Evolutionary conservation across 2,329 filamentous ascomycete genomes (phyloP).

Genomic region (Monosporascus sp.): DNA sequence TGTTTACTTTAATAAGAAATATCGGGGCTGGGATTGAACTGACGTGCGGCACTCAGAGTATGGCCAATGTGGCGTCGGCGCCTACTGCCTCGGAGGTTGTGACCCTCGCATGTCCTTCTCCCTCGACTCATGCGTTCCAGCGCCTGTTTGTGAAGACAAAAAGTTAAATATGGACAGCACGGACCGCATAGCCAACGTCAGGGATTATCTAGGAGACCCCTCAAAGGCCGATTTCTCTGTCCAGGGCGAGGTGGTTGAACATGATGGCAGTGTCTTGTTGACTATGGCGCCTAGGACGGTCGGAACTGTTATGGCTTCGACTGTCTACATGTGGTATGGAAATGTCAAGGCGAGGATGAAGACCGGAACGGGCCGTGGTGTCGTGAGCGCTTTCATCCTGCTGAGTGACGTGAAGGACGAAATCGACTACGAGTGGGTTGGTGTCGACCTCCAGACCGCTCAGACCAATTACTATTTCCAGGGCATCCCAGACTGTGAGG

Average conservation of each 20-base stretch:
- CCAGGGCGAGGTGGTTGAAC: conserved; percentile 67
- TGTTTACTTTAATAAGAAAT: conserved; percentile 2
- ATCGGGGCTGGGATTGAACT: neutral
- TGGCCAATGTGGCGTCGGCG: conserved; percentile 86
- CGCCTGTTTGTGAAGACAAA: conserved; percentile 71
- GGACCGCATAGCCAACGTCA: conserved; percentile 64
- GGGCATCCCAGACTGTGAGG: conserved; percentile 83
- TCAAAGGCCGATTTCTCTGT: conserved; percentile 81
- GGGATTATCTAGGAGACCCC: conserved; percentile 81
- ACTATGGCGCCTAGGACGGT: conserved; percentile 85
- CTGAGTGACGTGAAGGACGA: conserved; percentile 96
- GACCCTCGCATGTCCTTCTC: conserved; percentile 80
- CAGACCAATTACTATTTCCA: conserved; percentile 98
- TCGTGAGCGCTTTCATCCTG: conserved; percentile 96
- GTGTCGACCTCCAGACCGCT: conserved; percentile 66
- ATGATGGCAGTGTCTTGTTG: conserved; percentile 68
- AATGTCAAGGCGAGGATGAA: conserved; percentile 82
- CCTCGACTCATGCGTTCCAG: conserved; percentile 79
- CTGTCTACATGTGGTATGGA: conserved; percentile 94
- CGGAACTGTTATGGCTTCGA: conserved; percentile 79
- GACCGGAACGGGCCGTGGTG: conserved; percentile 77
- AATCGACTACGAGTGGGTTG: conserved; percentile 95
- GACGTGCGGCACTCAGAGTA: conserved; percentile 59
- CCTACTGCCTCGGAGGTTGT: conserved; percentile 93
- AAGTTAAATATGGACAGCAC: conserved; percentile 70